Evolutionary conservation across 148 eudicot species (phyloP), one percentile per base, ranked within the genome.

Genomic region (Camellia lanceoleosa): DNA sequence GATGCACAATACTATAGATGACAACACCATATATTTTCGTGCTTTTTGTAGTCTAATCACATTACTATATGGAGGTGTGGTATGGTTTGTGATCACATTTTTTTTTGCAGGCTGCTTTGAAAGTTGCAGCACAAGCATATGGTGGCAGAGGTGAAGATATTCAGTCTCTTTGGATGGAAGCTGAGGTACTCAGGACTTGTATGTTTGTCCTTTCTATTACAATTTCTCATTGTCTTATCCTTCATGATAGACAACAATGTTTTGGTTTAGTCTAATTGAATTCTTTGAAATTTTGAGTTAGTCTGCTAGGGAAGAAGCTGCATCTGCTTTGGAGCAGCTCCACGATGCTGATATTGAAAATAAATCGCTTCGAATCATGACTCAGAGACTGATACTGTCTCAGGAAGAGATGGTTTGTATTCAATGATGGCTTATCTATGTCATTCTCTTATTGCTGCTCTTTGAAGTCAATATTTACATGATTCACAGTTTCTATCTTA

Each of bases 391-490:
- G 89, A 86, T 89, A 73, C 82, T 95, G 81, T 91, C 89, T 77
- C 90, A 89, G 52, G 97, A 93, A 78, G 99, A 95, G 85, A 95
- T 90, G 97, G 99, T 95, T 83, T 60, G 43, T 67, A 13, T 78
- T 76, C 72, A 65, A 71, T 61, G 49, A 58, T 76, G 54, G 42
- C 61, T 76, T 44, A 42, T 30, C 81, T 78, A 46, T 76, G n/a
- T 59, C 71, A 80, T 71, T 64, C 30, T 67, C 3, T 23, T 44
- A 38, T 3, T 60, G 64, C 49, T 23, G 38, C 23, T 79, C 18
- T 73, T 73, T 61, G 78, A 83, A 52, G 66, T 58, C 49, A 55
- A 77, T 74, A 79, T 73, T 90, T 79, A 87, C 80, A 79, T 78
- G 76, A 77, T 82, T 87, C 82, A 79, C 74, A 76, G 80, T 84